These are phyloP conservation scores for Phytophthora idaei DNA, from an alignment of 352 stramenopile genomes.

Conservation along the genomic window DNA sequence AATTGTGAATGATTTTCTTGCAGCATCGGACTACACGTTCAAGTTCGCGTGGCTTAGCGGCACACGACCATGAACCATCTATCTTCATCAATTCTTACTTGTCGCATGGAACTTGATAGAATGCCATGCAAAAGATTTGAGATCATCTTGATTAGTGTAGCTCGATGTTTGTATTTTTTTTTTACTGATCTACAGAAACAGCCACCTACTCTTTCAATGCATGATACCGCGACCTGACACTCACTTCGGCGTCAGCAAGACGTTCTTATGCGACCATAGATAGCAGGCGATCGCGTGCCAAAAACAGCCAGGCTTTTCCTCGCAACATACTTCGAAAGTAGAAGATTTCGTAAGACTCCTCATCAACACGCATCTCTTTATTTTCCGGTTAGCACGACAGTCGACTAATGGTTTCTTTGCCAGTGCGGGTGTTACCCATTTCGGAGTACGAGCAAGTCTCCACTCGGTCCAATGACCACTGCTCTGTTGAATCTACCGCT, in stretches of 20 bases:
- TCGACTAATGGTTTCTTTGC: not conserved
- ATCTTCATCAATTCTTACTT: too few species aligned
- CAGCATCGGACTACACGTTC: slow-evolving; percentile 40
- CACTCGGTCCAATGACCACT: slow-evolving; percentile 12
- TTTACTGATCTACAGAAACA: too few species aligned
- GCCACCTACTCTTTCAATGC: too few species aligned
- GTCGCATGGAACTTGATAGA: too few species aligned
- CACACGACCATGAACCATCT: slow-evolving; percentile 4
- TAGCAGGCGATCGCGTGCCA: not conserved
- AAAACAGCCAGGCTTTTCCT: not conserved
- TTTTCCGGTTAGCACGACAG: not conserved
- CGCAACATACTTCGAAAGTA: not conserved
- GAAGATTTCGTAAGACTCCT: not conserved
- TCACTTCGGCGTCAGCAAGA: not conserved
- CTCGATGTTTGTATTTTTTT: too few species aligned
- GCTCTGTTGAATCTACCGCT: slow-evolving; percentile 9
- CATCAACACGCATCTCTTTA: not conserved
- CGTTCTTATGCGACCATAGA: slow-evolving; percentile 10
- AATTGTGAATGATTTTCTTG: not conserved
- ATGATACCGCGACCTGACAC: too few species aligned
- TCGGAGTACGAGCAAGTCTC: slow-evolving; percentile 15
- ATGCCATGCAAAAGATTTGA: too few species aligned
- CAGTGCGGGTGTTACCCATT: not conserved
- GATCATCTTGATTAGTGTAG: too few species aligned
- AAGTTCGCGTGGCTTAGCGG: slow-evolving; percentile 34